Base-by-base conservation (phyloP, 495 filamentous ascomycete species). In the Penicillium robsamsonii region DNA sequence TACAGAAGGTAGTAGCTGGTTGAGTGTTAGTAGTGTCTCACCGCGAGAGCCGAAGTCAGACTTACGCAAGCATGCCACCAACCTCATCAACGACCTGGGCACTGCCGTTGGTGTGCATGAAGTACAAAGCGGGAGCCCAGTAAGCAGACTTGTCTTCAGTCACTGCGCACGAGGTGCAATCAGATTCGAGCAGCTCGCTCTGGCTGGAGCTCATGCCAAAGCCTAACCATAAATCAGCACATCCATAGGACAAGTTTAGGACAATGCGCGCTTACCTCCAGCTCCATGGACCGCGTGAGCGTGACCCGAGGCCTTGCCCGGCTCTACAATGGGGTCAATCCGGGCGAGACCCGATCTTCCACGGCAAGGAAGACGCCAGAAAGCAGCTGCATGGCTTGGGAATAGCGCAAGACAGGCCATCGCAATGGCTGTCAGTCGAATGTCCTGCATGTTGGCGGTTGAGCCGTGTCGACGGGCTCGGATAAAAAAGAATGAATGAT, bases 331-430 rank as follows among this genome's bases (percentile, higher is more conserved):
- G 24, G 82, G 82, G 60, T 85, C 82, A 31, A 85, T 67, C 27
- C 81, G 76, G 46, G 75, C 81, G 65, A 90, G 57, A 61, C 83
- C 89, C 57, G 81, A 77, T 42, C 78, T 78, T 57, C 82, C 85
- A 56, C 78, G 84, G 67, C 92, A 96, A 50, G 86, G 86, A 77
- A 96, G 84, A 71, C 92, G 90, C 90, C 90, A 96, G 71, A 96
- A 96, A 35, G 89, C 92, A 59, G 80, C 62, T 35, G 78, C 70
- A 31, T 68, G 60, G 49, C 70, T 58, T 2, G 77, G 65, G 20
- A 72, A 71, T 40, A 72, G 50, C 30, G 69, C 57, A 25, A 76
- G 40, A 46, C 62, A 59, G 47, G 70, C 65, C 46, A 71, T 58
- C 33, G 73, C 59, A 52, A 56, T 37, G 38, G 66, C 40, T 24